Conservation (phyloP, 2,329 filamentous ascomycete genomes). For the Aspergillus oerlinghausenensis region DNA sequence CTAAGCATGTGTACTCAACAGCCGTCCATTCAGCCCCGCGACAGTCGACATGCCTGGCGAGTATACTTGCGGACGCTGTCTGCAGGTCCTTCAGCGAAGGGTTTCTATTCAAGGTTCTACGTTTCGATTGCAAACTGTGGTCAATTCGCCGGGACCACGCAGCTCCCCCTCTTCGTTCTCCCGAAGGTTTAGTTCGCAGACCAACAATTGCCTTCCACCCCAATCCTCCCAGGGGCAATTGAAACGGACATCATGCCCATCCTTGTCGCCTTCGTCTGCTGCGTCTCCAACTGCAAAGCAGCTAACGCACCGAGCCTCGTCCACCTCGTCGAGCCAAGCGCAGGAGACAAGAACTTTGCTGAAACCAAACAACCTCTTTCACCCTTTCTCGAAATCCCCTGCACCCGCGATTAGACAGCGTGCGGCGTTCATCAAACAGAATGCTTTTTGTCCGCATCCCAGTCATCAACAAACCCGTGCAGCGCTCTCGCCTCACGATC, state of each 20-base stretch:
- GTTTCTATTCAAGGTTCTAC: conserved; percentile 18
- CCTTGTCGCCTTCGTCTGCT: conserved; percentile 3
- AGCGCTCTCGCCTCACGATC: conserved; percentile 60
- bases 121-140: conserved; percentile 20
- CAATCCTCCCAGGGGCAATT: conserved; percentile 15
- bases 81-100: conserved; percentile 32
- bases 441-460: conserved; percentile 90
- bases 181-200: conserved; percentile 26
- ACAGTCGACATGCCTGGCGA: conserved; percentile 34
- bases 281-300: conserved; percentile 13
- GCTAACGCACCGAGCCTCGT: conserved; percentile 22
- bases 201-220: conserved; percentile 18
- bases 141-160: conserved; percentile 21
- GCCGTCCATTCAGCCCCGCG: neutral
- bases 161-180: conserved; percentile 20
- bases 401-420: conserved; percentile 81
- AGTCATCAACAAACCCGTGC: conserved; percentile 73
- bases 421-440: conserved; percentile 85
- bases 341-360: conserved; percentile 45
- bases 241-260: conserved; percentile 11
- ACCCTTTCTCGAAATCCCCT: conserved; percentile 84
- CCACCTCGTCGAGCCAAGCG: conserved; percentile 20
- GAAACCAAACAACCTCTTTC: conserved; percentile 79
- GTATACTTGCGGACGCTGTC: conserved; percentile 39
- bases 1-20: neutral